Percentiles rank a stretch among this genome's conserved stretches.
Evolutionary conservation across 257 asterid species (phyloP).

Genomic region (Salvia splendens): DNA sequence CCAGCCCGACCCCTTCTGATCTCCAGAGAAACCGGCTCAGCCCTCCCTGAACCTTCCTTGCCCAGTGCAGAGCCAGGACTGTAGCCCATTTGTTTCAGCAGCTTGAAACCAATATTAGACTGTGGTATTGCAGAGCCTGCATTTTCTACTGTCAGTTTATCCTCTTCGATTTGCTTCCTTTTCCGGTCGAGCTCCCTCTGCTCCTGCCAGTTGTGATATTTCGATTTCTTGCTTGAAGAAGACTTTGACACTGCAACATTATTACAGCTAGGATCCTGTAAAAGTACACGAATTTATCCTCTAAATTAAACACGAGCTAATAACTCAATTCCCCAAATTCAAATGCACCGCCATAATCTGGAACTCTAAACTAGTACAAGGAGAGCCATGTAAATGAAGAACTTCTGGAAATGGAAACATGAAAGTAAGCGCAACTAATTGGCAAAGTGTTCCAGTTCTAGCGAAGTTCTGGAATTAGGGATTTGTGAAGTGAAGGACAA

Average conservation of each 20-base stretch:
- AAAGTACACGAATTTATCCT: neutral
- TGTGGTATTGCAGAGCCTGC: conserved; percentile 79
- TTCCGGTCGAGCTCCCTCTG: conserved; percentile 63
- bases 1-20: conserved; percentile 88
- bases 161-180: conserved; percentile 73
- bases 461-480: conserved; percentile 30
- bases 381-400: neutral
- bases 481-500: neutral
- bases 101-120: conserved; percentile 88
- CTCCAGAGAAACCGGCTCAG: conserved; percentile 75
- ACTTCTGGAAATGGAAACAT: neutral
- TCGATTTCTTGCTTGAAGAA: conserved; percentile 60
- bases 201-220: conserved; percentile 63
- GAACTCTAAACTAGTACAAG: neutral
- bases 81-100: conserved; percentile 94
- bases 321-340: no score
- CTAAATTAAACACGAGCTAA: neutral
- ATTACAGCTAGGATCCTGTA: conserved; percentile 48
- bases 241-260: conserved; percentile 35
- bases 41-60: conserved; percentile 77
- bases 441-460: neutral
- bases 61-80: conserved; percentile 91
- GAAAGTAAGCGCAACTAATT: neutral
- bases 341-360: neutral
- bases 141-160: conserved; percentile 60